Evolutionary conservation across 2,329 filamentous ascomycete genomes (phyloP).

Genomic region (Colletotrichum sidae): DNA sequence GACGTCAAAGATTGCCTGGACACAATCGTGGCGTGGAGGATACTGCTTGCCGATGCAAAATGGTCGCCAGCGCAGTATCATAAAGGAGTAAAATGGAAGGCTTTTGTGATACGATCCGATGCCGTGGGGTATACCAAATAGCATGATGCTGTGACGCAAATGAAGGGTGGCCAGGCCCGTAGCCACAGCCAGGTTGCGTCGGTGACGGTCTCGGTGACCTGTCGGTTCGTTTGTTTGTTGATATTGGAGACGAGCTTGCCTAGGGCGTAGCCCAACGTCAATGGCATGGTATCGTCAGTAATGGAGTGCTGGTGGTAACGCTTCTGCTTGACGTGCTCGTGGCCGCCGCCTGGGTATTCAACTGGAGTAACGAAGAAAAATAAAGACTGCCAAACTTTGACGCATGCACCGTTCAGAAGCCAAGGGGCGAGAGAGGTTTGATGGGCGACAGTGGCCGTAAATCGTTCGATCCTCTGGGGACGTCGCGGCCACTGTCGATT

Average conservation of each 20-base stretch:
- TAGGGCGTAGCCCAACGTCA: slow-evolving; percentile 42
- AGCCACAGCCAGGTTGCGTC: slow-evolving; percentile 1
- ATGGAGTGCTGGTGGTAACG: slow-evolving; percentile 30
- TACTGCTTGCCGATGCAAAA: slow-evolving; percentile 22
- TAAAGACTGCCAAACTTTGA: slow-evolving; percentile 36
- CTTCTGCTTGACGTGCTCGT: slow-evolving; percentile 29
- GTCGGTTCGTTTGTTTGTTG: neutral
- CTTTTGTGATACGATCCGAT: slow-evolving; percentile 37
- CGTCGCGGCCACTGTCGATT: slow-evolving; percentile 56
- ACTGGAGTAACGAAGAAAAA: slow-evolving; percentile 26
- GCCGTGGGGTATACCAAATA: slow-evolving; percentile 37
- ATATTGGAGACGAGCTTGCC: slow-evolving; percentile 4
- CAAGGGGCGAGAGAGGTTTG: slow-evolving; percentile 72
- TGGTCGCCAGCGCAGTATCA: slow-evolving; percentile 26
- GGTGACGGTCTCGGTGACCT: neutral
- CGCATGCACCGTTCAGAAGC: slow-evolving; percentile 55
- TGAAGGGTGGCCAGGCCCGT: slow-evolving; percentile 22
- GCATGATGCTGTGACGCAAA: slow-evolving; percentile 35
- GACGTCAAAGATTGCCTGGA: neutral
- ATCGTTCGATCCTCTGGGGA: slow-evolving; percentile 52
- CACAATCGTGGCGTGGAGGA: slow-evolving; percentile 5
- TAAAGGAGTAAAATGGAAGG: slow-evolving; percentile 38
- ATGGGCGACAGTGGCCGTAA: slow-evolving; percentile 72
- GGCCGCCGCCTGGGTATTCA: slow-evolving; percentile 36
- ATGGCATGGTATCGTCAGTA: slow-evolving; percentile 49